Evolutionary conservation across 257 asterid species (phyloP), one percentile per base, ranked within the genome.

Genomic region (Agastache rugosa): DNA sequence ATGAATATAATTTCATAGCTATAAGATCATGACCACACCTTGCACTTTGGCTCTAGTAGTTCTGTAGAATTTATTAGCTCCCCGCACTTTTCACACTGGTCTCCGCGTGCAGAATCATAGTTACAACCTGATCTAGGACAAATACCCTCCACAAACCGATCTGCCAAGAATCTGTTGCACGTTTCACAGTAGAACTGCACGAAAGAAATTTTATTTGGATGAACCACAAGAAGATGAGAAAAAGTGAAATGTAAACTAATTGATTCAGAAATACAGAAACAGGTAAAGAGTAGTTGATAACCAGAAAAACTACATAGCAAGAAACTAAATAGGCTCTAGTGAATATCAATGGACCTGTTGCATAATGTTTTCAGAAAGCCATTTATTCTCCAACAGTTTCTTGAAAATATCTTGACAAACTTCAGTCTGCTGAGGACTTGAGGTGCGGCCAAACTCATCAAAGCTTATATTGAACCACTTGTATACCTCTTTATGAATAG

Each of bases 401-500:
- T 83, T 86, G 84, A 93, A 93, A 78, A 93, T 86, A 55, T 88
- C 85, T 80, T 91, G 98, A 69, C 98, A 93, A 67, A 88, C 83
- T 83, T 87, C 93, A 44, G 97, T 90, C 82, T 93, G 98, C 79
- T 93, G 85, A 2, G 97, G 89, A 75, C 83, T 90, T 69, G 98
- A 93, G 41, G 98, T 93, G 63, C 98, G 94, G 25, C 98, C 98
- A 80, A 93, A 93, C 78, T 91, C 90, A 70, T 93, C 98, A 20
- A 93, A 93, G 78, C 89, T 87, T 80, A 93, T 93, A 69, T 83
- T 53, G 71, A 93, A 93, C 98, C 98, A 93, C 51, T 91, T 61
- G 56, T 93, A 93, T 3, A 93, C 96, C 37, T 83, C 92, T 80
- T 79, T 91, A 74, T 91, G 98, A 71, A 93, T 91, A 1, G 89